Evolutionary conservation across 257 asterid genomes (phyloP).

Genomic region (Salvia splendens): DNA sequence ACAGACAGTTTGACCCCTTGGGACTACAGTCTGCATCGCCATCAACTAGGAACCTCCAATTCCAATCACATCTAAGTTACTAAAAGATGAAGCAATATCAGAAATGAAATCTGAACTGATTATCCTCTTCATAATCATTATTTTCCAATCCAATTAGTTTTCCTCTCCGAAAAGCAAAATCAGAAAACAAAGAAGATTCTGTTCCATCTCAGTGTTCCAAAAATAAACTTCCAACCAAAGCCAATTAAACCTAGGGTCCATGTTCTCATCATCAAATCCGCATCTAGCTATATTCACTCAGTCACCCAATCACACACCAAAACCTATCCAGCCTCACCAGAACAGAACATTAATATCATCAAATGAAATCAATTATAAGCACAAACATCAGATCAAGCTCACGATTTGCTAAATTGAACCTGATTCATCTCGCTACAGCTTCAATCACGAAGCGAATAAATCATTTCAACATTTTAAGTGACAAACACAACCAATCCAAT

Average conservation of each 20-base stretch:
- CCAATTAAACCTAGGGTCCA: slow-evolving; percentile 12
- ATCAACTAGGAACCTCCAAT: not conserved
- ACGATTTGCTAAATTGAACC: slow-evolving; percentile 22
- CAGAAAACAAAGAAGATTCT: not conserved
- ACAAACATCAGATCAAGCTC: slow-evolving; percentile 38
- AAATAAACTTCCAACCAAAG: not conserved
- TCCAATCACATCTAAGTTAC: not conserved
- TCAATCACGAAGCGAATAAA: not conserved
- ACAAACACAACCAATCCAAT: slow-evolving; percentile 12
- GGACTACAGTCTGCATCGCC: not conserved
- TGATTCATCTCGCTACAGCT: slow-evolving; percentile 16
- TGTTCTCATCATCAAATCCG: slow-evolving; percentile 26
- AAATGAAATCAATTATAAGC: slow-evolving; percentile 18
- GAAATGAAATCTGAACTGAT: slow-evolving; percentile 16
- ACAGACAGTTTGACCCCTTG: slow-evolving; percentile 1
- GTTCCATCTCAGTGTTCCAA: too few species aligned
- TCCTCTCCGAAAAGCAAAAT: not conserved
- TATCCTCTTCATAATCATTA: not conserved
- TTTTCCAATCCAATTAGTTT: slow-evolving; percentile 4
- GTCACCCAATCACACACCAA: slow-evolving; percentile 4
- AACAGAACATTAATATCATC: slow-evolving; percentile 3
- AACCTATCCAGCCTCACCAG: slow-evolving; percentile 6
- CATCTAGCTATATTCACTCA: slow-evolving; percentile 17
- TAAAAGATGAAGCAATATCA: not conserved
- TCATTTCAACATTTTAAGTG: not conserved